A percentile compares a stretch with the other conserved stretches of the same genome.
phyloP scores from a whole-genome alignment of 176 grass and related monocot species.

The Oryza longistaminata region DNA sequence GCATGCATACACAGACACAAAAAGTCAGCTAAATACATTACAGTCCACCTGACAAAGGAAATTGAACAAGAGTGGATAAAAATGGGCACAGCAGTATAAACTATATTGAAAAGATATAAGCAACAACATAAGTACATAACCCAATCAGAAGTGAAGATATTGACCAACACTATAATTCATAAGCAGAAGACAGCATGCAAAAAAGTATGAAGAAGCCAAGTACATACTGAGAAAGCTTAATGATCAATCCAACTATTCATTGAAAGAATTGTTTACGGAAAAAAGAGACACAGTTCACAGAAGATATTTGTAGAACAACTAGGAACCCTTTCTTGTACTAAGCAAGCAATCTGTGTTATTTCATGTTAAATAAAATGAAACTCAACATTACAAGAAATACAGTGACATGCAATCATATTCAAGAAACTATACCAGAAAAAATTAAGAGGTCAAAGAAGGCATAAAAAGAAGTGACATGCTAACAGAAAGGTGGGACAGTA shows the following conservation, averaged over 20 bases:
- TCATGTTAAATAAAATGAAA: slow-evolving; percentile 30
- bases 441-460: background rate
- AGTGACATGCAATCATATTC: slow-evolving; percentile 6
- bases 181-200: slow-evolving; percentile 28
- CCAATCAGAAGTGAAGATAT: background rate
- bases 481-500: background rate
- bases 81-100: background rate
- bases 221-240: slow-evolving; percentile 20
- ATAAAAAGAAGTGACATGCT: background rate
- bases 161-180: background rate
- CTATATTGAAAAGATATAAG: slow-evolving; percentile 22
- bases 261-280: background rate
- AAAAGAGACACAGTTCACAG: background rate
- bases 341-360: background rate
- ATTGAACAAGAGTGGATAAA: background rate
- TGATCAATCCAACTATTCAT: slow-evolving; percentile 3
- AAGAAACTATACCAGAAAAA: slow-evolving; percentile 16
- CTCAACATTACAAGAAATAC: background rate
- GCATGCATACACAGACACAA: slow-evolving; percentile 41
- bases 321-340: background rate
- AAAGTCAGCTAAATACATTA: background rate
- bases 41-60: background rate
- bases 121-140: background rate
- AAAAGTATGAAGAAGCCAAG: slow-evolving; percentile 14
- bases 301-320: background rate